phyloP scores from a whole-genome alignment of 176 grass and related monocot genomes.

The Carex scoparia region DNA sequence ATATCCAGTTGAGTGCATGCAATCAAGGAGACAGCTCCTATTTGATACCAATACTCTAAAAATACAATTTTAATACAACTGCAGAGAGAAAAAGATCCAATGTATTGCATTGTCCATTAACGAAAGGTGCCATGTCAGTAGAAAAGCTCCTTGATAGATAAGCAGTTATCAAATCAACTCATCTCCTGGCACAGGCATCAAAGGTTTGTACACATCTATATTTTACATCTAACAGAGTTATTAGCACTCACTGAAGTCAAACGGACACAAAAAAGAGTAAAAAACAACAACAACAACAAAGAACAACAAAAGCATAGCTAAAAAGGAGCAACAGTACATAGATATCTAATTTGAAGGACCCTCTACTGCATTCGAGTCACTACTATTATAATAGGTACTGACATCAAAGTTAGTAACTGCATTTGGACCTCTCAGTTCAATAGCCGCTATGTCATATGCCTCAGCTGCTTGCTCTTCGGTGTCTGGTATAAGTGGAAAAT shows the following conservation, averaged over 20 bases:
- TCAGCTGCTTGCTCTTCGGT: slow-evolving; percentile 93
- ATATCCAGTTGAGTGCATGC: not conserved
- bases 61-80: not conserved
- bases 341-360: slow-evolving; percentile 16
- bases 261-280: not conserved
- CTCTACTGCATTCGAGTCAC: slow-evolving; percentile 40
- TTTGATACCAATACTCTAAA: not conserved
- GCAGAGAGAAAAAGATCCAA: not conserved
- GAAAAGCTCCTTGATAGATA: not conserved
- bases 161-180: not conserved
- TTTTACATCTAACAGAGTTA: slow-evolving; percentile 16
- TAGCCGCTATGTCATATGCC: slow-evolving; percentile 93
- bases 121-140: not conserved
- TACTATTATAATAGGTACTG: slow-evolving; percentile 53
- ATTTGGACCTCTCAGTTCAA: slow-evolving; percentile 68
- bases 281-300: not conserved
- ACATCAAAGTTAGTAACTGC: slow-evolving; percentile 94
- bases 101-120: not conserved
- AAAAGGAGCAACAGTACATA: slow-evolving; percentile 36
- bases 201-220: not conserved
- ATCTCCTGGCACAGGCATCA: not conserved
- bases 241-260: not conserved
- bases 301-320: not conserved
- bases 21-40: not conserved
- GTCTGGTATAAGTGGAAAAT: slow-evolving; percentile 38